phyloP scores from a whole-genome alignment of 1,139 yeast genomes.

The Lodderomyces parapsilosis region DNA sequence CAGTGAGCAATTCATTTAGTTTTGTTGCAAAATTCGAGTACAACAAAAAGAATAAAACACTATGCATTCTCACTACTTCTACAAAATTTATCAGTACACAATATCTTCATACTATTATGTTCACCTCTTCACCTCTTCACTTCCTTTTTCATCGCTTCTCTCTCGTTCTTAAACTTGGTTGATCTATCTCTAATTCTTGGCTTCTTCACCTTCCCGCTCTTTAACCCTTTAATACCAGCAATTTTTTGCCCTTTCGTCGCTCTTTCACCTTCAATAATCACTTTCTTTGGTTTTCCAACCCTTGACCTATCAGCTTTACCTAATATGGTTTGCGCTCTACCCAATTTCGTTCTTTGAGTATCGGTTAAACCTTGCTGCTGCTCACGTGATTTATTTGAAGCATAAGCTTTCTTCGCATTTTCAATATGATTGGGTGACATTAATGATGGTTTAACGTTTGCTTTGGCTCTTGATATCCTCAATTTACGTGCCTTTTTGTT shows the following conservation, averaged over 20 bases:
- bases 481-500: constrained; percentile 52
- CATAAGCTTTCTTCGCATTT: constrained; percentile 27
- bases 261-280: constrained; percentile 70
- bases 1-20: no score
- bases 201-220: constrained; percentile 51
- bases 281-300: constrained; percentile 43
- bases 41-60: no score
- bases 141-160: constrained; percentile 22
- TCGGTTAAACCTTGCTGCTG: constrained; percentile 42
- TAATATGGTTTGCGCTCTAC: constrained; percentile 71
- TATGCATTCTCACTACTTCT: no score
- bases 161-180: constrained; percentile 52
- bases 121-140: constrained; percentile 6
- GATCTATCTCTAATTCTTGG: constrained; percentile 70
- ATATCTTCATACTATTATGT: no score
- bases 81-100: no score
- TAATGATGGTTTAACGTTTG: constrained; percentile 46
- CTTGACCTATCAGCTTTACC: constrained; percentile 80
- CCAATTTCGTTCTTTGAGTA: constrained; percentile 71
- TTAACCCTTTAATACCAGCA: constrained; percentile 57
- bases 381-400: constrained; percentile 20
- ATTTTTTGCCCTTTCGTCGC: constrained; percentile 67
- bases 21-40: no score
- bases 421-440: constrained; percentile 48
- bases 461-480: constrained; percentile 77